Evolutionary conservation across 257 asterid genomes (phyloP), one percentile per base, ranked within the genome.

Genomic region (Schizonepeta tenuifolia): DNA sequence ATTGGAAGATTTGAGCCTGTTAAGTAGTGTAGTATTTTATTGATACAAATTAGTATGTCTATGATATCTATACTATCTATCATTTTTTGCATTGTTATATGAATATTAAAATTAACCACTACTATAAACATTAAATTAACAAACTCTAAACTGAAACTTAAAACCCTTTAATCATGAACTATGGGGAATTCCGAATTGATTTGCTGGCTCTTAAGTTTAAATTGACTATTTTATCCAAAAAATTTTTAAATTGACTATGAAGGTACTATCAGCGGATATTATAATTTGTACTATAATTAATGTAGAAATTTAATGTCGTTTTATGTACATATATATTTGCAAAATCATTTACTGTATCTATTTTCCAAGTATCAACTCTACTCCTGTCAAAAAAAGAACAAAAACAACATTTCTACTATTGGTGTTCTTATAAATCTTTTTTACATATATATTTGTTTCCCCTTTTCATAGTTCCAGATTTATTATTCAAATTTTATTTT

Each of bases 401-500:
- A 17, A 15, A 49, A 22, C 3, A 49, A 49, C 59, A 53, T 15
- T 15, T 49, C 56, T 18, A 50, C 56, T 50, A 50, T 50, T n/a
- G 56, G 24, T 50, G 50, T 11, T 43, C 9, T 38, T 38, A 15
- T 13, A 44, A 31, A n/a, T 22, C 10, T 18, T 49, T 66, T 38
- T n/a, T n/a, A n/a, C n/a, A 20, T 8, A 51, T 50, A 58, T 17
- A 54, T 44, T 9, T 65, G n/a, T 14, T 58, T 47, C 7, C 12
- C 6, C 57, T 65, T 75, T 71, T 5, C 49, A 44, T 10, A 43
- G 38, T 65, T 61, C 69, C 65, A 76, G 62, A 49, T 46, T 50
- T 8, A 20, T 53, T 53, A 20, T 53, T 53, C 31, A 57, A 79
- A 31, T 24, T 51, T 47, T 65, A 50, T 10, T 50, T 2, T 0